Evolutionary conservation across 2,329 filamentous ascomycete species (phyloP).

Genomic region (Cladosporium sp.): DNA sequence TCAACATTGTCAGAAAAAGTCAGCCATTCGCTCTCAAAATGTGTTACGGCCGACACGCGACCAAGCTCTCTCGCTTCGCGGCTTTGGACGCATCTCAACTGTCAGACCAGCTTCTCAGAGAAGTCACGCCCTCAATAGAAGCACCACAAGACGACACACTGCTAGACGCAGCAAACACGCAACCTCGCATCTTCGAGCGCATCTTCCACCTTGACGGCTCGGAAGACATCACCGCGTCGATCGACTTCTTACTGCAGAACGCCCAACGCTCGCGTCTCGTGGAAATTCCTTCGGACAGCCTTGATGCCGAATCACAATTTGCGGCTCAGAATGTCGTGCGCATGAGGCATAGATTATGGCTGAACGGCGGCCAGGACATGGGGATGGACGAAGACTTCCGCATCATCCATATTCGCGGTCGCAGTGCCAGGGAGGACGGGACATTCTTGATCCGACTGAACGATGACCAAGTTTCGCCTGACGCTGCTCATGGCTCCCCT

Average conservation of each 20-base stretch:
- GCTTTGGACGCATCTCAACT: neutral
- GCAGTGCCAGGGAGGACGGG: too few species aligned
- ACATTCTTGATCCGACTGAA: too few species aligned
- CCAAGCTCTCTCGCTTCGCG: neutral
- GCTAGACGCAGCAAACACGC: neutral
- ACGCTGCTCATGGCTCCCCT: too few species aligned
- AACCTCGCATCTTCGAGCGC: neutral
- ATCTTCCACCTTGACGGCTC: neutral
- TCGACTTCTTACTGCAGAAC: neutral
- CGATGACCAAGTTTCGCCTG: too few species aligned
- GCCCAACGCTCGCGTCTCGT: neutral
- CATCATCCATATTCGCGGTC: too few species aligned
- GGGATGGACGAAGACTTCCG: neutral
- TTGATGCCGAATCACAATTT: neutral
- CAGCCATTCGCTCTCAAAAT: neutral
- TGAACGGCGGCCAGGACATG: neutral
- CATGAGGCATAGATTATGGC: neutral
- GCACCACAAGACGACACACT: neutral
- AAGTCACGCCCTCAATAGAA: neutral
- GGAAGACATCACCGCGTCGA: neutral
- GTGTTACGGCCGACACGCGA: neutral
- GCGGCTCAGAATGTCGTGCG: neutral
- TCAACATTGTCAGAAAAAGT: neutral
- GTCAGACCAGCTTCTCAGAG: neutral
- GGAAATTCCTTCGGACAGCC: neutral